A percentile compares a stretch with the other conserved stretches of the same genome.
phyloP scores from a whole-genome alignment of 331 rosid species.

The Quercus tomentella region DNA sequence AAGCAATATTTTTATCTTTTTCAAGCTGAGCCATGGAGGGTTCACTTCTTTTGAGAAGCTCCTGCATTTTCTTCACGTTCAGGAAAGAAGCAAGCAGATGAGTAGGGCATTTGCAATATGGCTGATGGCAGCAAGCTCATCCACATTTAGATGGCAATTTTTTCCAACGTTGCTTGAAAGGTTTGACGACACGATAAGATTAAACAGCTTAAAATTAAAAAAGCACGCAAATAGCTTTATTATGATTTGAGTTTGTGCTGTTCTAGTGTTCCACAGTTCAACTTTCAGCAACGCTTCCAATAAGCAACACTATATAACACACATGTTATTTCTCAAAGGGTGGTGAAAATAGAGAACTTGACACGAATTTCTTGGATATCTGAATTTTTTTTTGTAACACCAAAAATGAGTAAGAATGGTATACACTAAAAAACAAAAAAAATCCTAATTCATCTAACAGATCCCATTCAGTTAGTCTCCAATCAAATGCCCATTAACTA shows the following conservation, averaged over 20 bases:
- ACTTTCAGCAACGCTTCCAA: background rate
- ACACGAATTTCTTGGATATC: background rate
- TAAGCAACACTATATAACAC: background rate
- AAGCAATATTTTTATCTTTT: too few relatives aligned
- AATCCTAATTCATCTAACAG: conserved; percentile 14
- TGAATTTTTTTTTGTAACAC: background rate
- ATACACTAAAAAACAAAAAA: conserved; percentile 4
- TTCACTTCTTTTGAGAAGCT: too few relatives aligned
- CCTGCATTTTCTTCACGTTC: too few relatives aligned
- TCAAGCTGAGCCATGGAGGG: too few relatives aligned
- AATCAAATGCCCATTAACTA: conserved; percentile 1
- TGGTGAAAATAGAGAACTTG: background rate
- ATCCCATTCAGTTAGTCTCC: conserved; percentile 14
- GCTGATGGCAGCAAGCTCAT: too few relatives aligned
- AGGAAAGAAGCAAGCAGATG: too few relatives aligned
- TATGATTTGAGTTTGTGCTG: background rate
- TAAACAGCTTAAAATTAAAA: background rate
- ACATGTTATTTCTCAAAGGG: too few relatives aligned
- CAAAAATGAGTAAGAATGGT: conserved; percentile 5
- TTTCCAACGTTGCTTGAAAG: too few relatives aligned
- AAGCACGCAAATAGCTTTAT: background rate
- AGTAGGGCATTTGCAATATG: too few relatives aligned
- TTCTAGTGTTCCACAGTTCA: background rate
- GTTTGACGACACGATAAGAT: too few relatives aligned
- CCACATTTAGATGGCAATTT: too few relatives aligned